phyloP scores from a whole-genome alignment of 768 basidiomycete genomes.

The Plicaturopsis crispa region DNA sequence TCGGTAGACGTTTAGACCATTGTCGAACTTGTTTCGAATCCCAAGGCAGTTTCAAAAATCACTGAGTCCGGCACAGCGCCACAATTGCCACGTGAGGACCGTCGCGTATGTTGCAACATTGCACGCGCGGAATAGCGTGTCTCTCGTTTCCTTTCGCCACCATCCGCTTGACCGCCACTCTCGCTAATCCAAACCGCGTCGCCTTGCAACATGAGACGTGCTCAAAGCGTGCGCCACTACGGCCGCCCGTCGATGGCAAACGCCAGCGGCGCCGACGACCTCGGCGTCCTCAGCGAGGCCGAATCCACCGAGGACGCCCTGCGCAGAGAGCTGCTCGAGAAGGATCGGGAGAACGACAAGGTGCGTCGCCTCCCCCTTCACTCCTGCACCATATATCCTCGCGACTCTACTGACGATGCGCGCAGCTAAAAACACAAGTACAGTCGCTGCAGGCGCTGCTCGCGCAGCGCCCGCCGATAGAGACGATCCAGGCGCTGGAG shows the following conservation, averaged over 20 bases:
- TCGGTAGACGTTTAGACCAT: too few species aligned
- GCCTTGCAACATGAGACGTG: conserved; percentile 62
- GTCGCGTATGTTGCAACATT: too few species aligned
- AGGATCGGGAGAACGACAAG: conserved; percentile 65
- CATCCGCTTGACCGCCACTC: too few species aligned
- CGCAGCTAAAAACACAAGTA: conserved; percentile 56
- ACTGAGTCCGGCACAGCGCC: too few species aligned
- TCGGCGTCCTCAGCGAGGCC: conserved; percentile 50
- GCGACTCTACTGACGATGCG: not conserved
- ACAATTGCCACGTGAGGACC: too few species aligned
- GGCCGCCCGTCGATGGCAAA: conserved; percentile 39
- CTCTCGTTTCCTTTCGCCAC: too few species aligned
- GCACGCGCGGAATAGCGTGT: too few species aligned
- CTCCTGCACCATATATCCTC: not conserved
- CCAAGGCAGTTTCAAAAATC: too few species aligned
- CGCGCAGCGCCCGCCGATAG: conserved; percentile 58
- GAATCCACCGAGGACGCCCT: conserved; percentile 56
- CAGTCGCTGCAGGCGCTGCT: conserved; percentile 59
- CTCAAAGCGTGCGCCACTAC: conserved; percentile 56
- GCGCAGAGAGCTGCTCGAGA: conserved; percentile 56
- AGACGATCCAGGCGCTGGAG: conserved; percentile 56
- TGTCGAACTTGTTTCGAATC: too few species aligned
- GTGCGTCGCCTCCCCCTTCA: conserved; percentile 24
- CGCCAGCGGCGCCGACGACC: conserved; percentile 42
- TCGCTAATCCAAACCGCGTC: too few species aligned